Base-by-base conservation (phyloP, 805 yeast species). In the Candida broadrunensis region DNA sequence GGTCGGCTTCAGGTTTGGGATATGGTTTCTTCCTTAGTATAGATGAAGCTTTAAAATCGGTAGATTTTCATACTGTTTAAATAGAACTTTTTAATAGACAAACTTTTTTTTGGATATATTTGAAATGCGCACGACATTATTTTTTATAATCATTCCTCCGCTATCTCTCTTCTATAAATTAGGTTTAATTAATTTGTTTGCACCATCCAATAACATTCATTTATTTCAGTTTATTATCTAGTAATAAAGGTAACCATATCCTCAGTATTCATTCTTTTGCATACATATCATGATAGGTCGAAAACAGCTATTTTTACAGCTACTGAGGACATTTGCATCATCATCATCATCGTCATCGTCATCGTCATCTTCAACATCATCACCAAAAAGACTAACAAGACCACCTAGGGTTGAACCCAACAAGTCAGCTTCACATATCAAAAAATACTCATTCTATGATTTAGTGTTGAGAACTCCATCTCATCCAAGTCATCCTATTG, bases 31-130 rank as follows among this genome's bases (percentile, higher is more conserved):
- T 70, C 51, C 65, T 70, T 35, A 75, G 77, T 33, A 75, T 84
- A 6, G 77, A 77, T 24, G 81, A 77, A 34, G 87, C 88, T 0
- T 54, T 83, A 38, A 64, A 58, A 43, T 70, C 73, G 1, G 59
- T 74, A 20, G 77, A 72, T 41, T 9, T 34, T 19, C 30, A 30
- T 11, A 37, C 14, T 21, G 48, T 42, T 8, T 42, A 36, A 27
- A 25, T 4, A 23, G 7, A 11, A 8, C 6, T 21, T 21, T 7
- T 21, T 21, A 21, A 9, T 21, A 9, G 24, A 6, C 24, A 21
- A 9, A 7, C 24, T 9, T 21, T 9, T n/a, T n/a, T n/a, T n/a
- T n/a, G n/a, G n/a, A n/a, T n/a, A n/a, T n/a, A n/a, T n/a, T n/a
- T n/a, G 6, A 21, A 21, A 21, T 21, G 25, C 25, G 25, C 25